phyloP scores from a whole-genome alignment of 2,329 filamentous ascomycete species.

The Thelonectria rubi region DNA sequence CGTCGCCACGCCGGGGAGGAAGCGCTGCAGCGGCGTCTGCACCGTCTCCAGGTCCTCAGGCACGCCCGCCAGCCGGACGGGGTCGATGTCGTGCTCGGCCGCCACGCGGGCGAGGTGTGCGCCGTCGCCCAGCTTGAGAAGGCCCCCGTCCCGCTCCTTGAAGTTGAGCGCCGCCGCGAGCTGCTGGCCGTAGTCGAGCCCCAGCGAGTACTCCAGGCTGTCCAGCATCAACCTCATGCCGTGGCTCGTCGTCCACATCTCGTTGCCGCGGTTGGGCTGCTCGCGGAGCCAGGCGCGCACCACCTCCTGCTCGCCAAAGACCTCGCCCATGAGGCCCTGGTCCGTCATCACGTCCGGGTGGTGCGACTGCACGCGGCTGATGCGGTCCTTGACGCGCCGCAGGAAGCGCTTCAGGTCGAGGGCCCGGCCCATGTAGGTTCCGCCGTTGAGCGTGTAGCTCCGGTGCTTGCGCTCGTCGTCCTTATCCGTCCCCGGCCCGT shows the following conservation, averaged over 20 bases:
- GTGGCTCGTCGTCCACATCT: neutral
- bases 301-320: slow-evolving; percentile 40
- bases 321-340: slow-evolving; percentile 41
- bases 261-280: neutral
- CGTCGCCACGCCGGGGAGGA: neutral
- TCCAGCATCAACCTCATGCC: slow-evolving; percentile 1
- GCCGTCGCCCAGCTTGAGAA: slow-evolving; percentile 24
- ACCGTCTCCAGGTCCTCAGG: slow-evolving; percentile 21
- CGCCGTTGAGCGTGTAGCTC: slow-evolving; percentile 42
- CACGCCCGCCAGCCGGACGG: slow-evolving; percentile 7
- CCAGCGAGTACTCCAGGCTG: slow-evolving; percentile 32
- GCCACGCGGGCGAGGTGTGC: slow-evolving; percentile 18
- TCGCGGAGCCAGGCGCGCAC: slow-evolving; percentile 16
- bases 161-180: slow-evolving; percentile 31
- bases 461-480: slow-evolving; percentile 2
- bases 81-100: neutral
- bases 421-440: slow-evolving; percentile 39
- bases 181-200: slow-evolving; percentile 31
- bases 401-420: slow-evolving; percentile 37
- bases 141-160: slow-evolving; percentile 30
- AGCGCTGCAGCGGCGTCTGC: slow-evolving; percentile 9
- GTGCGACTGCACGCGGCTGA: slow-evolving; percentile 24
- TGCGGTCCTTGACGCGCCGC: slow-evolving; percentile 31
- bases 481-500: slow-evolving; percentile 30
- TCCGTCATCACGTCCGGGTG: slow-evolving; percentile 35